Base-by-base conservation (phyloP, 495 filamentous ascomycete genomes). In the Penicillium ochrochloron region DNA sequence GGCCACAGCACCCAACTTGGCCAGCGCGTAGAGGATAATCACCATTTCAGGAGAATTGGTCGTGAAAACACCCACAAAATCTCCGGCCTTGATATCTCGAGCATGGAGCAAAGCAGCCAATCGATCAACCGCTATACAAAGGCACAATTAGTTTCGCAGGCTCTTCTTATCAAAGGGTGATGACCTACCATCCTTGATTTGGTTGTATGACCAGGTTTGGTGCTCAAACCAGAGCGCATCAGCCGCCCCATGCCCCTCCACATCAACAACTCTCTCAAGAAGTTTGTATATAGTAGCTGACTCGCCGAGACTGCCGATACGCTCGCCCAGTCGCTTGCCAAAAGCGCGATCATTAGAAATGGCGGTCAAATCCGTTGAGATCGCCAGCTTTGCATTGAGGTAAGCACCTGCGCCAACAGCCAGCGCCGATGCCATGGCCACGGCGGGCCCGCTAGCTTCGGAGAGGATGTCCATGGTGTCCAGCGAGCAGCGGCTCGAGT, bases 11-110 rank as follows among this genome's bases (percentile, higher is more conserved):
- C 95, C 95, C 31, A 97, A 81, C 15, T 89, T 87, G 83, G 93
- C 96, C 33, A 97, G 73, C 0, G 90, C 95, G 53, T 95, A 87
- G 75, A 89, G 87, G 3, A 91, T 59, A 70, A 96, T 91, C 3
- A 97, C 74, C 75, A 96, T 94, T 35, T 88, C 83, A 10, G 92
- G 90, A n/a, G 86, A 91, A 70, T 99, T 99, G 21, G 77, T 80
- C 12, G 74, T 82, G 62, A 81, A 85, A 1, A 84, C 77, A 11
- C 71, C 79, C 27, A 84, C 76, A 50, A 75, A 76, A 56, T 84
- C 81, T 0, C 76, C 77, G 0, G 75, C 21, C 19, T 69, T 66
- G 14, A 85, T 60, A 17, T 70, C 76, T 53, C 76, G 71, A 6
- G 65, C 66, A 46, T 77, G 73, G 21, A 84, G 68, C 29, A 78